These are phyloP conservation scores for Russula compacta DNA, from an alignment of 768 basidiomycete species.

Conservation along the genomic window DNA sequence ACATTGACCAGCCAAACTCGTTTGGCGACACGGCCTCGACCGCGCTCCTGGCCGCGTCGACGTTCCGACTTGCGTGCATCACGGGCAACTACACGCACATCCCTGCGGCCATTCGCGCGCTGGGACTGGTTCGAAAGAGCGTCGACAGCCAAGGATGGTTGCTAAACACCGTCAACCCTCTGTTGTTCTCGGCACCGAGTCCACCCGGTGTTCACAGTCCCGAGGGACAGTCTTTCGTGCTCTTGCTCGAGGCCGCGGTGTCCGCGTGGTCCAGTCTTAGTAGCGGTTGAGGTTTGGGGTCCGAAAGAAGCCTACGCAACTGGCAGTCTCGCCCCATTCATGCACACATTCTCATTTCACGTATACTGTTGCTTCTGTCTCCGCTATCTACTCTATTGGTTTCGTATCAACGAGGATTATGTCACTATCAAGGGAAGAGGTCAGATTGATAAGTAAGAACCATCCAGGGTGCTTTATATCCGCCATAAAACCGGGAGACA, in stretches of 20 bases:
- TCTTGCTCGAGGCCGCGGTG: slow-evolving; percentile 18
- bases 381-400: no score
- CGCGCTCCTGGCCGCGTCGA: slow-evolving; percentile 46
- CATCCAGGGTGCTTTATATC: no score
- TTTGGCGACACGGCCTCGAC: slow-evolving; percentile 49
- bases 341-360: no score
- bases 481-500: no score
- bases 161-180: slow-evolving; percentile 8
- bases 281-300: not conserved
- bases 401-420: no score
- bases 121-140: slow-evolving; percentile 30
- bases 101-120: slow-evolving; percentile 34
- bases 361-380: no score
- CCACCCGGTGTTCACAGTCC: slow-evolving; percentile 12
- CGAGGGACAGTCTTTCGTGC: slow-evolving; percentile 21
- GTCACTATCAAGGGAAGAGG: no score
- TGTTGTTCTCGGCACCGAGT: slow-evolving; percentile 5
- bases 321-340: not conserved
- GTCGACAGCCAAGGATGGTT: slow-evolving; percentile 27
- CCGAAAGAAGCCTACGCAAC: not conserved
- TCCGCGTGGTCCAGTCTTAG: not conserved
- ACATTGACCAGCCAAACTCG: slow-evolving; percentile 38
- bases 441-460: no score
- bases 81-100: slow-evolving; percentile 32
- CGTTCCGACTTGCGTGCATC: slow-evolving; percentile 44